These are phyloP conservation scores for Colletotrichum sp. DNA, from an alignment of 2,329 filamentous ascomycete genomes.

Conservation along the genomic window DNA sequence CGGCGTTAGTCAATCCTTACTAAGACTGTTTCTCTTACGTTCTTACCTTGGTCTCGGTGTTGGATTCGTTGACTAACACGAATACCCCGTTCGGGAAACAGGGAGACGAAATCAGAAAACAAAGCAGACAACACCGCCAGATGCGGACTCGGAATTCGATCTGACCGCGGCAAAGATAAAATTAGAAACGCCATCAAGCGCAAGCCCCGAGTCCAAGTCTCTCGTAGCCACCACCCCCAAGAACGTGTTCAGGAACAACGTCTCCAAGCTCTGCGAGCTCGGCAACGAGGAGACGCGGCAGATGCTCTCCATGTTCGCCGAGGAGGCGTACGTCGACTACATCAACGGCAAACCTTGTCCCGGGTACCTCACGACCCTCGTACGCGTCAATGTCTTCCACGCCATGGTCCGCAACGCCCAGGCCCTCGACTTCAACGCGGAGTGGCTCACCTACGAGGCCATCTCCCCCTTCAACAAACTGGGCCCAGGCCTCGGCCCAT, in stretches of 20 bases:
- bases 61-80: not conserved
- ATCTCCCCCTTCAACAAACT: slow-evolving; percentile 24
- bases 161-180: not conserved
- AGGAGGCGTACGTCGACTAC: slow-evolving; percentile 1
- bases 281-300: not conserved
- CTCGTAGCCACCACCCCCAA: not conserved
- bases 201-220: not conserved
- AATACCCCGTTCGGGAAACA: not conserved
- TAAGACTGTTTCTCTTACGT: not conserved
- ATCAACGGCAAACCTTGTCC: not conserved
- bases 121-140: not conserved
- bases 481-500: not conserved
- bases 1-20: not conserved
- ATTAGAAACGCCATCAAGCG: not conserved
- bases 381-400: slow-evolving; percentile 23
- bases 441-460: slow-evolving; percentile 22
- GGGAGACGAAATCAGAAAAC: not conserved
- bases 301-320: not conserved
- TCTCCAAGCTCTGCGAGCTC: not conserved
- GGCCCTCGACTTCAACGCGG: slow-evolving; percentile 6
- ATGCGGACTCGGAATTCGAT: not conserved
- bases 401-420: slow-evolving; percentile 15
- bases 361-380: slow-evolving; percentile 6
- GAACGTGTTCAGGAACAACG: not conserved
- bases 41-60: not conserved